A percentile compares a stretch with the other conserved stretches of the same genome.
phyloP scores from a whole-genome alignment of 2,329 filamentous ascomycete genomes.

The Talaromyces rugulosus region DNA sequence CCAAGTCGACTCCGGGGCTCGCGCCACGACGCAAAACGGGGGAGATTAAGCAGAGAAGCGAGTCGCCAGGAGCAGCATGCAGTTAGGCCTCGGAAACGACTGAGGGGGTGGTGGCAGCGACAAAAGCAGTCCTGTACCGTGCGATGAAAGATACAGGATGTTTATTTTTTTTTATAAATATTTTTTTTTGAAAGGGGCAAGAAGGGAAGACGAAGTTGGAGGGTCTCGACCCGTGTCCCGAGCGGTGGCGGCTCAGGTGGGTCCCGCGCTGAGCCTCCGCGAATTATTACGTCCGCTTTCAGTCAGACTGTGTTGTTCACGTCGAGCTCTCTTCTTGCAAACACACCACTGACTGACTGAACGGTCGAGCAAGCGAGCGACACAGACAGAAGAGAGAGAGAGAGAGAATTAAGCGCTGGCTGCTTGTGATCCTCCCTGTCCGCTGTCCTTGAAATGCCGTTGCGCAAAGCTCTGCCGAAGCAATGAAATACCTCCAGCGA shows the following conservation, averaged over 20 bases:
- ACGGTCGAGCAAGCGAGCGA: no score
- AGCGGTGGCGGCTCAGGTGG: not conserved
- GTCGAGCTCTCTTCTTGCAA: not conserved
- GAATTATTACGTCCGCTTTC: not conserved
- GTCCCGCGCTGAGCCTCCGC: not conserved
- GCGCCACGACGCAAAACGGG: not conserved
- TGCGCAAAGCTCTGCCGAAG: not conserved
- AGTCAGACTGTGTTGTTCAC: not conserved
- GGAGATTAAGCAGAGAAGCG: not conserved
- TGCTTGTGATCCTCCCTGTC: not conserved
- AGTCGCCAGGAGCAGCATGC: not conserved
- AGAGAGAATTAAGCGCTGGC: not conserved
- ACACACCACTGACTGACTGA: not conserved
- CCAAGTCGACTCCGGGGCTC: not conserved
- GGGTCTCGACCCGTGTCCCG: not conserved
- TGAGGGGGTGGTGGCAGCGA: not conserved
- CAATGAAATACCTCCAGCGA: conserved; percentile 4
- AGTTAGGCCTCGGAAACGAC: not conserved
- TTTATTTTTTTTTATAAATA: not conserved
- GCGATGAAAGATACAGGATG: not conserved
- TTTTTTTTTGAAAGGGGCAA: conserved; percentile 1
- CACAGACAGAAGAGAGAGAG: not conserved
- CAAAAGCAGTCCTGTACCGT: not conserved
- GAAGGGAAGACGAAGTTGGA: not conserved
- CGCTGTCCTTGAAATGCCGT: not conserved